Evolutionary conservation across 352 stramenopile genomes (phyloP).

Genomic region (Globisporangium paroecandrum): DNA sequence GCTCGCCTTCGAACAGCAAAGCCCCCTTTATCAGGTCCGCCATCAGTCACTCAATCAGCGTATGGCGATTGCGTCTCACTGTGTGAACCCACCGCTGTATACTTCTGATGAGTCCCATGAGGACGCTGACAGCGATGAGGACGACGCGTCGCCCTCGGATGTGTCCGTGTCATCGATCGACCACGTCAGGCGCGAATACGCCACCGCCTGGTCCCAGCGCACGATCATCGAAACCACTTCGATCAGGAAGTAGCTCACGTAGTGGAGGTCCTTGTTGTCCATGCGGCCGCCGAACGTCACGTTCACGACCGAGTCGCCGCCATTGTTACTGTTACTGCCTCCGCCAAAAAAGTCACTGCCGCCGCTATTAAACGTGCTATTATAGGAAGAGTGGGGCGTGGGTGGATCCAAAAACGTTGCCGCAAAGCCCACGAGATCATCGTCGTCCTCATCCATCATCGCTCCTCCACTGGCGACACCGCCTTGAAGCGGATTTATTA

Average conservation of each 20-base stretch:
- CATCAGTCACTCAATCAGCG: neutral
- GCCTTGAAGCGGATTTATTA: neutral
- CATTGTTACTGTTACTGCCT: neutral
- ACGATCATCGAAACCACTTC: constrained; percentile 21
- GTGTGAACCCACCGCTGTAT: neutral
- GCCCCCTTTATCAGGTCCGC: neutral
- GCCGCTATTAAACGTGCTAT: neutral
- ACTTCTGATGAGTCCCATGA: constrained; percentile 14
- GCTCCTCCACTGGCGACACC: neutral
- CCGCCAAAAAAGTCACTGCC: neutral
- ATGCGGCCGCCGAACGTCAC: constrained; percentile 44
- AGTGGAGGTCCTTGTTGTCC: constrained; percentile 39
- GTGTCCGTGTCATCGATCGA: constrained; percentile 8
- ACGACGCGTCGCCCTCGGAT: neutral
- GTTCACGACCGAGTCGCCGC: constrained; percentile 24
- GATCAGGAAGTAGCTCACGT: constrained; percentile 22
- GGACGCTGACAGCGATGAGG: neutral
- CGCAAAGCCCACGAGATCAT: constrained; percentile 34
- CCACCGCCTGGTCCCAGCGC: constrained; percentile 21
- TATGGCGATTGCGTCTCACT: neutral
- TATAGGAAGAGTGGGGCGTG: neutral
- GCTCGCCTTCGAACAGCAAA: constrained; percentile 3
- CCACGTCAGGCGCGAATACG: constrained; percentile 12
- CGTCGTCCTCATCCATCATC: constrained; percentile 28
- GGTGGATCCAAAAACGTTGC: constrained; percentile 23